Evolutionary conservation across 1,284 basidiomycete genomes (phyloP).

Genomic region (Schizophyllum commune): DNA sequence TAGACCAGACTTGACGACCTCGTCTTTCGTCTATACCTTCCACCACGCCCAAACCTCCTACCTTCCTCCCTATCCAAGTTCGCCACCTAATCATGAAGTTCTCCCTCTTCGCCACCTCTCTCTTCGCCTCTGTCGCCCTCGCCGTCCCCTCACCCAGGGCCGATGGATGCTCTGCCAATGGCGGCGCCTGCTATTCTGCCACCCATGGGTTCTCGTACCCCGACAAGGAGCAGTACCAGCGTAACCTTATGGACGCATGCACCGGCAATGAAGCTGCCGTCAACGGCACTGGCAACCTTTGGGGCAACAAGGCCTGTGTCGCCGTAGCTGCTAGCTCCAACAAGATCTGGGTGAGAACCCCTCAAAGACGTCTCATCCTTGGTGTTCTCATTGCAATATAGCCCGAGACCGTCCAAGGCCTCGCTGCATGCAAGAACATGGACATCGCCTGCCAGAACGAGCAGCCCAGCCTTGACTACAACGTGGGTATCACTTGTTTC

Average conservation of each 20-base stretch:
- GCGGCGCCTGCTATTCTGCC: not conserved
- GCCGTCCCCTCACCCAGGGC: no score
- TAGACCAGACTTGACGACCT: no score
- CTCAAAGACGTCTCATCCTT: not conserved
- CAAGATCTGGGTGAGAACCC: not conserved
- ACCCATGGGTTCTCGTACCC: not conserved
- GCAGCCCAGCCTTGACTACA: not conserved
- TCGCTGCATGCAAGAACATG: not conserved
- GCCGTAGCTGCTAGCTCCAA: slow-evolving; percentile 5
- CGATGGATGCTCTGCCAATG: not conserved
- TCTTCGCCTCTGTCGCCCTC: not conserved
- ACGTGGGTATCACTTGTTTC: no score
- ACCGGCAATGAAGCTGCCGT: not conserved
- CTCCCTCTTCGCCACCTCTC: not conserved
- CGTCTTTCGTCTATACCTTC: no score
- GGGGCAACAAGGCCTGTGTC: slow-evolving; percentile 7
- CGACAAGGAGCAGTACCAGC: not conserved
- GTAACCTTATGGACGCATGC: not conserved
- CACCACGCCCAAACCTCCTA: no score
- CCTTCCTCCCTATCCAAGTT: no score
- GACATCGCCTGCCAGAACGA: not conserved
- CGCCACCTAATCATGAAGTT: not conserved
- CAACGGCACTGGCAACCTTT: slow-evolving; percentile 9
- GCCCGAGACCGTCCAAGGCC: not conserved
- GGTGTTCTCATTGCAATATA: not conserved